Evolutionary conservation across 2,329 filamentous ascomycete genomes (phyloP).

Genomic region (Eutypa lata): DNA sequence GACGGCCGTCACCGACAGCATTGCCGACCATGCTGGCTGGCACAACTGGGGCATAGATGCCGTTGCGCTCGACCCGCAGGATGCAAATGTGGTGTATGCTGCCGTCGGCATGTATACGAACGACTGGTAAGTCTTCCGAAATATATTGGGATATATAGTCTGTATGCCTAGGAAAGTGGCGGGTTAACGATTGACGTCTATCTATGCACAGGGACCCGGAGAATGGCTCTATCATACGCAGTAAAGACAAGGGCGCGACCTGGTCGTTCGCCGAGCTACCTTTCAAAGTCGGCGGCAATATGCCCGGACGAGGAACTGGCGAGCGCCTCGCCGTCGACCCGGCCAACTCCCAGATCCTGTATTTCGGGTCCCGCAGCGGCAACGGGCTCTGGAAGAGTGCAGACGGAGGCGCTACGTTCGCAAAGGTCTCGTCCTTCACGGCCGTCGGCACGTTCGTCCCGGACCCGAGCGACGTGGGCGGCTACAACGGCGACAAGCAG

Average conservation of each 20-base stretch:
- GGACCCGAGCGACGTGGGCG: slow-evolving; percentile 41
- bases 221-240: slow-evolving; percentile 51
- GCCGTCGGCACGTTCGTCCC: slow-evolving; percentile 47
- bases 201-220: slow-evolving; percentile 44
- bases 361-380: slow-evolving; percentile 56
- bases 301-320: slow-evolving; percentile 58
- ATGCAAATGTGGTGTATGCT: slow-evolving; percentile 49
- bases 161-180: neutral
- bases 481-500: slow-evolving; percentile 43
- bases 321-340: slow-evolving; percentile 58
- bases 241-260: slow-evolving; percentile 50
- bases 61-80: slow-evolving; percentile 51
- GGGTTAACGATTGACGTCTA: neutral
- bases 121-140: slow-evolving; percentile 42
- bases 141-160: neutral
- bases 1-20: slow-evolving; percentile 49
- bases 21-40: slow-evolving; percentile 43
- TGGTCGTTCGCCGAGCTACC: slow-evolving; percentile 47
- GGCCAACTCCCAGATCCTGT: slow-evolving; percentile 53
- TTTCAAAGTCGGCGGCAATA: slow-evolving; percentile 61
- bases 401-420: slow-evolving; percentile 52
- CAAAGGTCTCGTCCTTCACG: slow-evolving; percentile 49
- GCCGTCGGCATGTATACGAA: slow-evolving; percentile 60
- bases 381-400: slow-evolving; percentile 58
- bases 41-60: slow-evolving; percentile 57